Conservation (phyloP, 495 filamentous ascomycete genomes). For the Neurospora sp. region DNA sequence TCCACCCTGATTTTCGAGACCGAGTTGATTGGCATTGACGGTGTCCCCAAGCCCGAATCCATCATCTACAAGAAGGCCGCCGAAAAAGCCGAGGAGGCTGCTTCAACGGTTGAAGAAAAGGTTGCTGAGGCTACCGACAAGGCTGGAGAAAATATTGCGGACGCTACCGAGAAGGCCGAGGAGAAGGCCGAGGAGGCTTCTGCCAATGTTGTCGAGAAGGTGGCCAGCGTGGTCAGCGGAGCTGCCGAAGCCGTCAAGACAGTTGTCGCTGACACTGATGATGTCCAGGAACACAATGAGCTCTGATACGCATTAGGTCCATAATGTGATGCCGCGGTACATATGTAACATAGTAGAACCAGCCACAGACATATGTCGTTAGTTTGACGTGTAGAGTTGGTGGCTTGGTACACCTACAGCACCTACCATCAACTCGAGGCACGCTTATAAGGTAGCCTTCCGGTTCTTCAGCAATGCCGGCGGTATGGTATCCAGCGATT, state of each 20-base stretch:
- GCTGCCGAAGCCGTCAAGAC: slow-evolving; percentile 36
- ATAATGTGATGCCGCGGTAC: not conserved
- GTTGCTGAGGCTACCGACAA: slow-evolving; percentile 16
- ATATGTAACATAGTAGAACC: not conserved
- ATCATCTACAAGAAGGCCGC: slow-evolving; percentile 33
- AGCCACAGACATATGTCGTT: not conserved
- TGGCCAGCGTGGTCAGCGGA: slow-evolving; percentile 32
- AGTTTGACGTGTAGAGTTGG: not conserved
- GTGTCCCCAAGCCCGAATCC: slow-evolving; percentile 51
- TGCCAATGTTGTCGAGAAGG: slow-evolving; percentile 32
- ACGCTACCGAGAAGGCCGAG: slow-evolving; percentile 23
- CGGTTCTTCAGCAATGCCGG: not conserved
- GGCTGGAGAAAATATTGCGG: slow-evolving; percentile 27
- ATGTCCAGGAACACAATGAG: slow-evolving; percentile 43
- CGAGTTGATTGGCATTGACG: slow-evolving; percentile 77
- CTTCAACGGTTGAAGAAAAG: slow-evolving; percentile 12
- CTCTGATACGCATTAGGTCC: slow-evolving; percentile 20
- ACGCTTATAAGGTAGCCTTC: not conserved
- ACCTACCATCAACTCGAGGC: not conserved
- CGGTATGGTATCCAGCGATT: not conserved
- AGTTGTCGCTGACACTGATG: slow-evolving; percentile 38
- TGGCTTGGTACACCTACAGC: not conserved
- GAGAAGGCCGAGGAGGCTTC: slow-evolving; percentile 25
- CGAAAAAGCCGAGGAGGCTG: slow-evolving; percentile 12
- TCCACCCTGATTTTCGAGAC: slow-evolving; percentile 87